Conservation (phyloP, 192 early-diverging fungal species). For the Mortierella hygrophila region DNA sequence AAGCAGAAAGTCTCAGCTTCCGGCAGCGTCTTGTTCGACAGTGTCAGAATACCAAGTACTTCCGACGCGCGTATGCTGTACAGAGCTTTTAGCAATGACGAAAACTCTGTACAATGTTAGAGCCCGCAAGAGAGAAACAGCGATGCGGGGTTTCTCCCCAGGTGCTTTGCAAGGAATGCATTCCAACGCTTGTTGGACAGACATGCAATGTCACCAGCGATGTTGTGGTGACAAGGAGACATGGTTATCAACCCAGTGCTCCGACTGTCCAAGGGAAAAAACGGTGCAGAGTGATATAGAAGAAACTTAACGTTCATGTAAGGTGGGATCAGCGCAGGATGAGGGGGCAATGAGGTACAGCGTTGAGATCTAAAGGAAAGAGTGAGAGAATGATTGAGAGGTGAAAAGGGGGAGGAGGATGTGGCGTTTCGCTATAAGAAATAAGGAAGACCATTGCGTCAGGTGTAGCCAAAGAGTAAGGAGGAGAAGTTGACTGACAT, state of each 20-base stretch:
- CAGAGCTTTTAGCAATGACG: conserved; percentile 34
- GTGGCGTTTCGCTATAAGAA: no score
- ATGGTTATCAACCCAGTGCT: conserved; percentile 42
- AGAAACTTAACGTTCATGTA: no score
- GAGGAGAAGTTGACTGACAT: no score
- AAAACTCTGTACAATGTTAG: conserved; percentile 30
- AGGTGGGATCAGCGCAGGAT: no score
- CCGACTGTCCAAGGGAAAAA: no score
- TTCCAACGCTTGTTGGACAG: conserved; percentile 34
- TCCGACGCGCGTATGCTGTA: conserved; percentile 21
- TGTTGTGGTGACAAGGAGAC: conserved; percentile 19
- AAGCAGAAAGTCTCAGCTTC: conserved; percentile 30
- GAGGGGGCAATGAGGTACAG: no score
- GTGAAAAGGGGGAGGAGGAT: no score
- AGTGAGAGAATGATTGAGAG: no score
- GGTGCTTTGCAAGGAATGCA: conserved; percentile 28
- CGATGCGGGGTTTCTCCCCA: conserved; percentile 27
- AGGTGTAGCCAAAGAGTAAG: no score
- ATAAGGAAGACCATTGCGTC: no score
- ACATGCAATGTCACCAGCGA: conserved; percentile 16
- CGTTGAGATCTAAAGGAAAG: no score
- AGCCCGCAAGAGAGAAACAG: conserved; percentile 15
- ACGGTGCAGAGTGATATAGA: no score
- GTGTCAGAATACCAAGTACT: conserved; percentile 39
- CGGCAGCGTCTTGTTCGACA: conserved; percentile 35